Percentiles rank a stretch among this genome's conserved stretches.
Conservation (phyloP, 441 rosid species). For the Adansonia gregorii region DNA sequence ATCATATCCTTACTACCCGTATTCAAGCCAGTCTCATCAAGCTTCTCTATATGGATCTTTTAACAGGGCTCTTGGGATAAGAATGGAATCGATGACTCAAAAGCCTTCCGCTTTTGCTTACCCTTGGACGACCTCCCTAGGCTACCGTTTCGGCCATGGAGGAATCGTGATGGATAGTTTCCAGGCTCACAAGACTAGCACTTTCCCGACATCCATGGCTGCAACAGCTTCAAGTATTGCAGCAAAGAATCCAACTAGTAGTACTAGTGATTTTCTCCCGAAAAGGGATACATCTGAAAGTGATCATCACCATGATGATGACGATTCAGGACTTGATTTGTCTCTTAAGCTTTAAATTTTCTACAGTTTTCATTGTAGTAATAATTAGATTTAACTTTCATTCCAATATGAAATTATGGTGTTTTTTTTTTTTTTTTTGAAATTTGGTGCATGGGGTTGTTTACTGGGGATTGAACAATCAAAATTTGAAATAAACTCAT, state of each 20-base stretch:
- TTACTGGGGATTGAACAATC: neutral
- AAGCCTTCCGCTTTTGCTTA: slow-evolving; percentile 37
- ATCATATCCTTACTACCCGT: slow-evolving; percentile 38
- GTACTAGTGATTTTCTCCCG: slow-evolving; percentile 11
- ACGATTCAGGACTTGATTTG: slow-evolving; percentile 49
- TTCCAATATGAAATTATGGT: neutral
- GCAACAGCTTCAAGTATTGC: slow-evolving; percentile 32
- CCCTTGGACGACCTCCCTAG: slow-evolving; percentile 39
- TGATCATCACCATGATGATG: slow-evolving; percentile 22
- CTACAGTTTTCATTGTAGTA: neutral
- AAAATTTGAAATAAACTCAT: slow-evolving; percentile 3
- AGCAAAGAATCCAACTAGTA: slow-evolving; percentile 19
- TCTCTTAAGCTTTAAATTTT: slow-evolving; percentile 44
- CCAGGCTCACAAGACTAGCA: slow-evolving; percentile 25
- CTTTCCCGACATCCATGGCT: neutral
- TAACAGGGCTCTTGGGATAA: slow-evolving; percentile 44
- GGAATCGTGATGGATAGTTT: slow-evolving; percentile 23
- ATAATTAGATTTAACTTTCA: slow-evolving; percentile 6
- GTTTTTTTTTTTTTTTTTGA: neutral
- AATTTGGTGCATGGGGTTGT: neutral
- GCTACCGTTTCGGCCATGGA: slow-evolving; percentile 39
- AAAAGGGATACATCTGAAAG: slow-evolving; percentile 17
- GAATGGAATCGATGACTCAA: slow-evolving; percentile 39
- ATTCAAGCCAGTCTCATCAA: slow-evolving; percentile 27
- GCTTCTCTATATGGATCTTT: slow-evolving; percentile 33